phyloP scores from a whole-genome alignment of 1,284 basidiomycete genomes.

The Coriolopsis trogii region DNA sequence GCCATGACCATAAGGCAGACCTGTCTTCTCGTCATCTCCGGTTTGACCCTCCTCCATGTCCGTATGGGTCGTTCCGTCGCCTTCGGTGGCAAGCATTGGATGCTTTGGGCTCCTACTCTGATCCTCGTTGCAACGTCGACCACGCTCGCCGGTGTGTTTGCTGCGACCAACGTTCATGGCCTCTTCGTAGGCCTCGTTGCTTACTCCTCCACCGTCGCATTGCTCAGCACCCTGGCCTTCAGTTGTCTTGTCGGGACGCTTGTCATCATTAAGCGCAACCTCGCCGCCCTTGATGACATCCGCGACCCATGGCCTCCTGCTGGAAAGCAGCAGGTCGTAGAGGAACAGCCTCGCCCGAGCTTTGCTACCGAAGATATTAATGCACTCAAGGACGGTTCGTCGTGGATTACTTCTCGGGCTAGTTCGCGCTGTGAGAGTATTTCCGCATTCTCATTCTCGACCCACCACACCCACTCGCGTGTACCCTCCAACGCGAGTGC shows the following conservation, averaged over 20 bases:
- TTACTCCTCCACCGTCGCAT: constrained; percentile 55
- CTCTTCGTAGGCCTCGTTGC: constrained; percentile 63
- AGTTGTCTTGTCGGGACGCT: constrained; percentile 60
- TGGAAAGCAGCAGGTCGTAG: constrained; percentile 38
- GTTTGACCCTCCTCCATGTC: constrained; percentile 66
- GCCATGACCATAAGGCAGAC: constrained; percentile 63
- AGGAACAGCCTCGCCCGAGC: constrained; percentile 57
- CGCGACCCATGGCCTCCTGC: constrained; percentile 59
- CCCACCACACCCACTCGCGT: constrained; percentile 49
- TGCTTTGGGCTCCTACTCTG: constrained; percentile 65
- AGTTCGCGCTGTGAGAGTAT: constrained; percentile 58
- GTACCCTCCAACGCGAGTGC: constrained; percentile 36
- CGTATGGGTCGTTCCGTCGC: constrained; percentile 67
- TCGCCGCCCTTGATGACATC: constrained; percentile 52
- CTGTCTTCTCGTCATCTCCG: constrained; percentile 61
- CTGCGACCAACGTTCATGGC: constrained; percentile 52
- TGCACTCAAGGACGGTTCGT: constrained; percentile 67
- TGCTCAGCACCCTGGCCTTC: constrained; percentile 55
- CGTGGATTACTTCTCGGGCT: constrained; percentile 72
- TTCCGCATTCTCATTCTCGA: constrained; percentile 73
- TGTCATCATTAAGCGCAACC: constrained; percentile 63
- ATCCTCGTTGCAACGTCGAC: constrained; percentile 59
- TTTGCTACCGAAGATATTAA: constrained; percentile 71
- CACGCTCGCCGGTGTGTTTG: constrained; percentile 56
- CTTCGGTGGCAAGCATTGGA: constrained; percentile 68